phyloP scores from a whole-genome alignment of 2,329 filamentous ascomycete species.

The Phialophora expanda region DNA sequence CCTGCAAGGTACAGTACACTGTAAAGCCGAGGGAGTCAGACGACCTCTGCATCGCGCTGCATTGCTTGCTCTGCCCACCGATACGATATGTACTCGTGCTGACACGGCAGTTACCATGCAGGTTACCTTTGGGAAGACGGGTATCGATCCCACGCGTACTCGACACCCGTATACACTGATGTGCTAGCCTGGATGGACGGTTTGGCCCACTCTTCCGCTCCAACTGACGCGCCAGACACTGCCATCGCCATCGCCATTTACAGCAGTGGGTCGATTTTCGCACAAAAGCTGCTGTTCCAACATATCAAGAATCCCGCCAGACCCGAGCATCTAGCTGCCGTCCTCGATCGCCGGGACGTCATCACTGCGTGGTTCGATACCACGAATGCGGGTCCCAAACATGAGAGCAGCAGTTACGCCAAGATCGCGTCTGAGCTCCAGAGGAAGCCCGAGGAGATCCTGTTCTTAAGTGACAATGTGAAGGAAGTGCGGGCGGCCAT shows the following conservation, averaged over 20 bases:
- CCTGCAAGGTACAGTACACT: conserved; percentile 30
- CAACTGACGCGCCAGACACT: not conserved
- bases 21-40: not conserved
- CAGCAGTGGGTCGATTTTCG: conserved; percentile 35
- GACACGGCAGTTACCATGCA: not conserved
- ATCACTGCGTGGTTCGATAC: conserved; percentile 36
- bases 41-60: not conserved
- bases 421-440: conserved; percentile 31
- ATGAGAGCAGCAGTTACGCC: conserved; percentile 28
- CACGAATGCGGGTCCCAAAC: conserved; percentile 36
- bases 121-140: conserved; percentile 37
- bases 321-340: conserved; percentile 10
- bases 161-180: conserved; percentile 32
- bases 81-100: not conserved
- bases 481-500: conserved; percentile 33
- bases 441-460: conserved; percentile 19
- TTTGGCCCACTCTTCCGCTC: conserved; percentile 17
- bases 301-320: conserved; percentile 28
- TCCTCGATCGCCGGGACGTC: conserved; percentile 22
- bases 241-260: conserved; percentile 31
- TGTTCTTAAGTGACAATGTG: conserved; percentile 38
- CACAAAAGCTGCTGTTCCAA: conserved; percentile 36
- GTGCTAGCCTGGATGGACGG: conserved; percentile 24
- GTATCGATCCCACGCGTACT: conserved; percentile 31
- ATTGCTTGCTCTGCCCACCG: not conserved